A percentile compares a stretch with the other conserved stretches of the same genome.
Evolutionary conservation across 352 stramenopile species (phyloP).

Genomic region (Globisporangium ultimum): DNA sequence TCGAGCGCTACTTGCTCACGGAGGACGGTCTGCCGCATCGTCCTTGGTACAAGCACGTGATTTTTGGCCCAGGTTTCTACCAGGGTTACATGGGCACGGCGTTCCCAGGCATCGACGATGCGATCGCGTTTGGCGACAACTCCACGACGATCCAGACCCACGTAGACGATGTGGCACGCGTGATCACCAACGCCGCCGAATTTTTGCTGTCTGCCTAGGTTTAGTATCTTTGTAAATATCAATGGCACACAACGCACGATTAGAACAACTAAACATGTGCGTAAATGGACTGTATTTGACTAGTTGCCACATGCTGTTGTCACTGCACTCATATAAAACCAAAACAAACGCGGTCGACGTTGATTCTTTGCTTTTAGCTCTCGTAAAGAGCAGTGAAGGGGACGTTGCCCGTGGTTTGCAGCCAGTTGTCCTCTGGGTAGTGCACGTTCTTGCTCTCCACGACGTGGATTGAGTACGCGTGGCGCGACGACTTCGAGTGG

Average conservation of each 20-base stretch:
- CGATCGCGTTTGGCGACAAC: conserved; percentile 42
- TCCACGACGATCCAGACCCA: conserved; percentile 31
- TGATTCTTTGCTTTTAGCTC: too few species aligned
- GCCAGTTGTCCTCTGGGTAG: conserved; percentile 92
- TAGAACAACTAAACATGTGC: too few species aligned
- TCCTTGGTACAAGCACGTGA: conserved; percentile 54
- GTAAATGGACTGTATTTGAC: too few species aligned
- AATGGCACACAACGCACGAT: too few species aligned
- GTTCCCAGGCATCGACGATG: conserved; percentile 48
- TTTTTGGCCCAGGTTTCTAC: conserved; percentile 57
- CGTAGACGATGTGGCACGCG: conserved; percentile 34
- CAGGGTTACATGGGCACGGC: conserved; percentile 45
- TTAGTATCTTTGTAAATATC: too few species aligned
- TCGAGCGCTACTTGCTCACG: conserved; percentile 42
- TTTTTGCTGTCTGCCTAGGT: conserved; percentile 21
- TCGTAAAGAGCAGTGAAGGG: conserved; percentile 28
- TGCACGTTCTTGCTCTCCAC: conserved; percentile 87
- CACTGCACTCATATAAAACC: too few species aligned
- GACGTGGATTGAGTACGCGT: conserved; percentile 96
- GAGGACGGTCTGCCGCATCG: conserved; percentile 42
- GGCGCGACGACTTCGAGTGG: conserved; percentile 76
- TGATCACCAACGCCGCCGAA: conserved; percentile 29
- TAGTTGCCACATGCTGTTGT: too few species aligned
- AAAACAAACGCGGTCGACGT: too few species aligned
- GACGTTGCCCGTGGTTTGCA: conserved; percentile 83